Evolutionary conservation across 2,329 filamentous ascomycete species (phyloP), one percentile per base, ranked within the genome.

Genomic region (Lecanosticta acicola): DNA sequence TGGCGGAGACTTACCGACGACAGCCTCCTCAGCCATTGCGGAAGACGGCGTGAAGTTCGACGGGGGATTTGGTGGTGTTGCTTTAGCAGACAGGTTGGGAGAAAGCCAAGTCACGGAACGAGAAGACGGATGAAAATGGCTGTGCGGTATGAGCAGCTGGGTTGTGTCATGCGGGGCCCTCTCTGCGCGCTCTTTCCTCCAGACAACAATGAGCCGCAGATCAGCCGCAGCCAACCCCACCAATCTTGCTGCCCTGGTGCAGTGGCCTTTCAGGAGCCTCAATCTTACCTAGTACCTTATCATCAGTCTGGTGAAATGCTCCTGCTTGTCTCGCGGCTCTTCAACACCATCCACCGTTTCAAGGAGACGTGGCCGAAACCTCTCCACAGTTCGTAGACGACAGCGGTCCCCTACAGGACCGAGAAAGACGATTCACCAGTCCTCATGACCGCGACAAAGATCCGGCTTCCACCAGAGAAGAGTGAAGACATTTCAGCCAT

Each of bases 21-120:
- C 51, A 36, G 59, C 50, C 37, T 56, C 55, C 45, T 60, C 56
- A 13, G 59, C 55, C 58, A 60, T 62, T 20, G 46, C 56, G 36
- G 41, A 35, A 37, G 32, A 39, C 26, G n/a, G 48, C 44, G 21
- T 54, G 35, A 10, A 24, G 18, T 14, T 38, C 11, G 41, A 19
- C 32, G 16, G 32, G 39, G 21, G 7, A n/a, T 32, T 18, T 45
- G 41, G 8, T 19, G 20, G 45, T 11, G 21, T 18, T 37, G 16
- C 13, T 21, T 18, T 9, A 17, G 35, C 11, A 19, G 18, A 10
- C 19, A 11, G 5, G 13, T 37, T 19, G 35, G 19, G 33, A 35
- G 33, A 7, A 35, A 19, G 24, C 11, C 24, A 29, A 29, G 5
- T n/a, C n/a, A n/a, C 24, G 5, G 24, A 11, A 29, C 7, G 11